These are phyloP conservation scores for Ilyonectria sp. DNA, from an alignment of 2,329 filamentous ascomycete genomes.

Conservation along the genomic window DNA sequence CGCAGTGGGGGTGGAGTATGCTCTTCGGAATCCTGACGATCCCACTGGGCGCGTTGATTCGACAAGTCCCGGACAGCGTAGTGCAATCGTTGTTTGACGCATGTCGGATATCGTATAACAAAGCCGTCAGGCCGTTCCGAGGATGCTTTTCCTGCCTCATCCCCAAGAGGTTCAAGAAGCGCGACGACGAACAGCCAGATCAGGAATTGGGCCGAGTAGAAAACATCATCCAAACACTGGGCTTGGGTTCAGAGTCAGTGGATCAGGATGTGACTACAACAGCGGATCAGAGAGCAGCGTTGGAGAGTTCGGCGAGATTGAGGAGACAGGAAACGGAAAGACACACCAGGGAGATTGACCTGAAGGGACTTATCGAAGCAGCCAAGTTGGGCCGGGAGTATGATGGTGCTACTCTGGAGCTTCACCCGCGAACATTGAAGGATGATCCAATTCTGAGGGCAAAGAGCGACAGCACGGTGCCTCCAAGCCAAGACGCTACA, in stretches of 20 bases:
- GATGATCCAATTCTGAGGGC: conserved; percentile 57
- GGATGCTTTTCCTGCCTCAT: conserved; percentile 37
- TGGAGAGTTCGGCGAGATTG: conserved; percentile 40
- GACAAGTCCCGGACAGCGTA: conserved; percentile 57
- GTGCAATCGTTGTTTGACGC: conserved; percentile 49
- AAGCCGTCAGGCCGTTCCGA: conserved; percentile 41
- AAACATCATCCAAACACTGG: conserved; percentile 43
- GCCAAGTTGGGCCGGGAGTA: conserved; percentile 48
- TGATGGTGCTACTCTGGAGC: conserved; percentile 53
- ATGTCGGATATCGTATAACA: conserved; percentile 36
- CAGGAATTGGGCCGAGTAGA: conserved; percentile 47
- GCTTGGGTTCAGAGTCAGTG: conserved; percentile 29
- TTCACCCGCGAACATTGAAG: conserved; percentile 58
- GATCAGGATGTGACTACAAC: conserved; percentile 44
- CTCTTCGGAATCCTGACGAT: conserved; percentile 77
- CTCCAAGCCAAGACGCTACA: conserved; percentile 58
- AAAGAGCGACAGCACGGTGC: conserved; percentile 48
- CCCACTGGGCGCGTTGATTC: conserved; percentile 68
- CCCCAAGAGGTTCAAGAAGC: conserved; percentile 45
- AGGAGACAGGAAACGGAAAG: conserved; percentile 36
- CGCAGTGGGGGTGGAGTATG: conserved; percentile 80
- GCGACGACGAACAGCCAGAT: conserved; percentile 34
- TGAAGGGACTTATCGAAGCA: conserved; percentile 51
- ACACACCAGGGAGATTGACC: conserved; percentile 47
- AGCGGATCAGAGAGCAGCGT: conserved; percentile 41